These are phyloP conservation scores for Sugiyamaella floridensis DNA, from an alignment of 805 yeast species.

Conservation along the genomic window DNA sequence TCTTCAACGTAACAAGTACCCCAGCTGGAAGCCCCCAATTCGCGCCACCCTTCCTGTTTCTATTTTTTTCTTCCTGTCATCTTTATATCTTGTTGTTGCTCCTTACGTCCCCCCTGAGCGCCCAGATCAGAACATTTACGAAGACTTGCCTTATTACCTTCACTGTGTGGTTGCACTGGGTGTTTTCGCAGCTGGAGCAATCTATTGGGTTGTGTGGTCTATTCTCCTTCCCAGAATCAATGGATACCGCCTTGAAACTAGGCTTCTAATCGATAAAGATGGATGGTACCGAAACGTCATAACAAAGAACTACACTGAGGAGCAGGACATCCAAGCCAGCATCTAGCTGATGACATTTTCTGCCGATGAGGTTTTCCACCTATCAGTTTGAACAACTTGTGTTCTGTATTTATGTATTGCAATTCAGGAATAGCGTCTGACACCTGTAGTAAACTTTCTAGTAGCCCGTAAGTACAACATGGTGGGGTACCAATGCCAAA, in stretches of 20 bases:
- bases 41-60: conserved; percentile 59
- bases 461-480: too few relatives aligned
- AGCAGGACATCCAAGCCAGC: not conserved
- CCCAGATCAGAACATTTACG: conserved; percentile 58
- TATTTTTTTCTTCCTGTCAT: conserved; percentile 55
- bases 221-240: conserved; percentile 44
- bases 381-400: too few relatives aligned
- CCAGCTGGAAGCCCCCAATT: conserved; percentile 65
- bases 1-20: conserved; percentile 39
- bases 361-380: too few relatives aligned
- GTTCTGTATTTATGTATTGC: too few relatives aligned
- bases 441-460: too few relatives aligned
- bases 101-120: conserved; percentile 70
- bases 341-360: too few relatives aligned
- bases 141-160: conserved; percentile 64
- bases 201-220: conserved; percentile 64
- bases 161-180: conserved; percentile 83
- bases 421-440: too few relatives aligned
- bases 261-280: conserved; percentile 6
- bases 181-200: conserved; percentile 48
- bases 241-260: conserved; percentile 20
- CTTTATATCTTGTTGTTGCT: conserved; percentile 62
- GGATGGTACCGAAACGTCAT: conserved; percentile 11
- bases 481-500: too few relatives aligned
- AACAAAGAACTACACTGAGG: not conserved